Percentiles rank a stretch among this genome's conserved stretches.
Conservation (phyloP, 306 rosid genomes). For the Cyclanthera cordifolia region DNA sequence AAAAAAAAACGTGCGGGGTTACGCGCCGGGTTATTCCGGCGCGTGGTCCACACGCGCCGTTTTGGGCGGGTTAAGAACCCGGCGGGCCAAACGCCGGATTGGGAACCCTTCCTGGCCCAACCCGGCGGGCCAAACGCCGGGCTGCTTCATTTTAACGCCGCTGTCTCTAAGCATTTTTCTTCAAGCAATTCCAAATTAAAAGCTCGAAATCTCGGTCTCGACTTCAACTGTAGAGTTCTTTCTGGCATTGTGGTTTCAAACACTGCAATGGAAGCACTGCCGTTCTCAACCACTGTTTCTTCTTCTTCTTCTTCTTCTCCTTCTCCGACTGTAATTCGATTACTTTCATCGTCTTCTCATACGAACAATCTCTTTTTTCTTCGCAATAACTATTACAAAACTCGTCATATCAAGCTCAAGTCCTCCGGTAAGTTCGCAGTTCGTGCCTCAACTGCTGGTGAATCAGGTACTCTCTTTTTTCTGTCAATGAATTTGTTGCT, state of each 20-base stretch:
- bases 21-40: too few species aligned
- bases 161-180: not conserved
- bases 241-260: not conserved
- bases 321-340: slow-evolving; percentile 13
- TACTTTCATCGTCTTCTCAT: slow-evolving; percentile 24
- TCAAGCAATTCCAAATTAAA: not conserved
- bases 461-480: slow-evolving; percentile 40
- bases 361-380: slow-evolving; percentile 39
- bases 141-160: not conserved
- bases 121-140: too few species aligned
- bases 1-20: too few species aligned
- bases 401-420: slow-evolving; percentile 18
- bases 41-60: too few species aligned
- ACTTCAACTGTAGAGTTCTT: not conserved
- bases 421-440: slow-evolving; percentile 36
- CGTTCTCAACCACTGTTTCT: slow-evolving; percentile 19
- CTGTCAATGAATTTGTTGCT: not conserved
- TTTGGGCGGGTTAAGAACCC: too few species aligned
- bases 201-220: not conserved
- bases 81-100: too few species aligned
- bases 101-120: too few species aligned
- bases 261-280: slow-evolving; percentile 63
- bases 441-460: slow-evolving; percentile 54
- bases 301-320: slow-evolving; percentile 16
- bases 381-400: slow-evolving; percentile 19